Base-by-base conservation (phyloP, 2,329 filamentous ascomycete species). In the Phaeomoniella chlamydospora region DNA sequence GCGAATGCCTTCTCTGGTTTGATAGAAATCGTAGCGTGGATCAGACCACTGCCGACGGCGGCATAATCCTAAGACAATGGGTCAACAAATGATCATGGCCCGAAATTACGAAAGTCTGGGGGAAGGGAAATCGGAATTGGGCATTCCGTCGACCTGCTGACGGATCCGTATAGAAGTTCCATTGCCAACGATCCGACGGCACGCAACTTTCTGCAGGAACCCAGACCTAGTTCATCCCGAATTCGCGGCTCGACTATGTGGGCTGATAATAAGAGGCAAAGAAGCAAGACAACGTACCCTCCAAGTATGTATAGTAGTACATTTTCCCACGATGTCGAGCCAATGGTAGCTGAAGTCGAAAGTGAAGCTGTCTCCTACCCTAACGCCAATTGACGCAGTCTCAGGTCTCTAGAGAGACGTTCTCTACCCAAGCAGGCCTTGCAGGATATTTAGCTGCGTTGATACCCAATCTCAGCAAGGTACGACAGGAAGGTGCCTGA, bases 41-140 rank as follows among this genome's bases (percentile, higher is more conserved):
- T 93, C 84, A 48, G 76, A 77, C 88, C 88, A 96, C 61, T 85
- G 83, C 58, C 88, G 85, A 50, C 88, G 85, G 57, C 83, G 80
- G 70, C 88, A 96, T 53, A 94, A 79, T 64, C 86, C 88, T 96
- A 56, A n/a, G n/a, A n/a, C n/a, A n/a, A n/a, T n/a, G n/a, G n/a
- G n/a, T n/a, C n/a, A n/a, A n/a, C n/a, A n/a, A n/a, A n/a, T n/a
- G n/a, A n/a, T n/a, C n/a, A n/a, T n/a, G n/a, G n/a, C n/a, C n/a
- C n/a, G n/a, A n/a, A n/a, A n/a, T n/a, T n/a, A n/a, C n/a, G n/a
- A n/a, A n/a, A n/a, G n/a, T n/a, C n/a, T n/a, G n/a, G n/a, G n/a
- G n/a, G n/a, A n/a, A n/a, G n/a, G n/a, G n/a, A n/a, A n/a, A n/a
- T n/a, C n/a, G n/a, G n/a, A n/a, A n/a, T n/a, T n/a, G n/a, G n/a